These are phyloP conservation scores for Clonostachys rosea DNA, from an alignment of 2,329 filamentous ascomycete species.

Conservation along the genomic window DNA sequence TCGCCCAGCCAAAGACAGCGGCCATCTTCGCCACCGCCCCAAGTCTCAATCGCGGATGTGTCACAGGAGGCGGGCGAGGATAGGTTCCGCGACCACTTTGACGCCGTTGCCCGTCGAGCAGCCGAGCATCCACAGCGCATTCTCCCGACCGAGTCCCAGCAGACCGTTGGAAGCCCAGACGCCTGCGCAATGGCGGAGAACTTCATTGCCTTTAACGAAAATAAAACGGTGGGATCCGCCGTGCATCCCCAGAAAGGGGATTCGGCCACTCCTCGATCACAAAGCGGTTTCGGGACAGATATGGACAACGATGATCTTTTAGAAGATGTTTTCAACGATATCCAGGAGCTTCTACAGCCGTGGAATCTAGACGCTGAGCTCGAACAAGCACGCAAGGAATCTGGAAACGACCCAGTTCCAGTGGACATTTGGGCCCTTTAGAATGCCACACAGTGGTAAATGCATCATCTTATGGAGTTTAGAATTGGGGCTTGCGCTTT, in stretches of 20 bases:
- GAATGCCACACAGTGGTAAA: too few relatives aligned
- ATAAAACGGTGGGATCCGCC: too few relatives aligned
- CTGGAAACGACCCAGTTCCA: too few relatives aligned
- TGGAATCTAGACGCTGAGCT: conserved; percentile 30
- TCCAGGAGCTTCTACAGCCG: conserved; percentile 24
- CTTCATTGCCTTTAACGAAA: not conserved
- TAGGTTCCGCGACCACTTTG: conserved; percentile 41
- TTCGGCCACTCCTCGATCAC: not conserved
- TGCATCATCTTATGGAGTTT: too few relatives aligned
- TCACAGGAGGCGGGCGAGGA: conserved; percentile 24
- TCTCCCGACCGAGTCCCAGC: conserved; percentile 36
- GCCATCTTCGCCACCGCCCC: conserved; percentile 38
- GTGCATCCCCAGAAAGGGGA: not conserved
- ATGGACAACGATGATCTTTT: conserved; percentile 16
- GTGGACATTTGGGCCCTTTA: too few relatives aligned
- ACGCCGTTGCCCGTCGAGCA: conserved; percentile 29
- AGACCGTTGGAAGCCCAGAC: conserved; percentile 4
- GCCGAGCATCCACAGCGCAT: conserved; percentile 22
- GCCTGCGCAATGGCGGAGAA: conserved; percentile 3
- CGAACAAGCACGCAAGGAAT: conserved; percentile 9
- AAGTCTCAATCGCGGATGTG: conserved; percentile 22
- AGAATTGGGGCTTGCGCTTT: too few relatives aligned
- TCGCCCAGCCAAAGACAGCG: conserved; percentile 6
- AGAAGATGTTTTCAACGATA: conserved; percentile 28
- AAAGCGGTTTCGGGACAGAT: not conserved